phyloP scores from a whole-genome alignment of 169 alveolate genomes.

The Babesia microti region DNA sequence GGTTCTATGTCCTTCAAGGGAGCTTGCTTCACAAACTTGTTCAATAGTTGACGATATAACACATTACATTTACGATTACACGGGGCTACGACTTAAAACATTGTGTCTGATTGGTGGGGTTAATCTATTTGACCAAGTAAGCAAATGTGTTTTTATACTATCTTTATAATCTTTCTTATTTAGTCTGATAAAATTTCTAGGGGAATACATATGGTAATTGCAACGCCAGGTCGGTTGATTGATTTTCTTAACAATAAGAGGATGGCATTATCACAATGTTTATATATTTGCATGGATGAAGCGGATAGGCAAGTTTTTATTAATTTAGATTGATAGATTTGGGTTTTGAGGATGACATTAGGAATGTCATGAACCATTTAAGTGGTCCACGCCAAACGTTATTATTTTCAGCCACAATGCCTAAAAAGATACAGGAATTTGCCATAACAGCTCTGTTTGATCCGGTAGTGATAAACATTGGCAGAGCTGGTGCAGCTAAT shows the following conservation, averaged over 20 bases:
- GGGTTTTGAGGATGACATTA: conserved; percentile 92
- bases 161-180: too few relatives aligned
- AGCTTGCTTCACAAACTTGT: conserved; percentile 80
- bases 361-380: conserved; percentile 78
- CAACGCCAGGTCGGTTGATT: conserved; percentile 95
- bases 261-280: conserved; percentile 76
- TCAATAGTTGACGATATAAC: conserved; percentile 65
- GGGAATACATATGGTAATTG: conserved; percentile 89
- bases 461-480: conserved; percentile 88
- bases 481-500: conserved; percentile 86
- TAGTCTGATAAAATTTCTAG: conserved; percentile 34
- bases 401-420: conserved; percentile 94
- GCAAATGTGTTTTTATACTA: conserved; percentile 2
- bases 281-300: conserved; percentile 89
- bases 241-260: conserved; percentile 80
- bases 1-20: conserved; percentile 86
- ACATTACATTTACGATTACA: conserved; percentile 43
- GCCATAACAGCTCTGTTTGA: conserved; percentile 80
- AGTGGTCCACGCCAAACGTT: conserved; percentile 83
- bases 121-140: conserved; percentile 54
- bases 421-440: conserved; percentile 88
- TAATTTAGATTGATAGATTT: conserved; percentile 74
- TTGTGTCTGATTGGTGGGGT: conserved; percentile 73
- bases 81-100: conserved; percentile 52
- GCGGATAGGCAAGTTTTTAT: conserved; percentile 77